Conservation (phyloP, 345 rosid species). For the Kernera saxatilis region DNA sequence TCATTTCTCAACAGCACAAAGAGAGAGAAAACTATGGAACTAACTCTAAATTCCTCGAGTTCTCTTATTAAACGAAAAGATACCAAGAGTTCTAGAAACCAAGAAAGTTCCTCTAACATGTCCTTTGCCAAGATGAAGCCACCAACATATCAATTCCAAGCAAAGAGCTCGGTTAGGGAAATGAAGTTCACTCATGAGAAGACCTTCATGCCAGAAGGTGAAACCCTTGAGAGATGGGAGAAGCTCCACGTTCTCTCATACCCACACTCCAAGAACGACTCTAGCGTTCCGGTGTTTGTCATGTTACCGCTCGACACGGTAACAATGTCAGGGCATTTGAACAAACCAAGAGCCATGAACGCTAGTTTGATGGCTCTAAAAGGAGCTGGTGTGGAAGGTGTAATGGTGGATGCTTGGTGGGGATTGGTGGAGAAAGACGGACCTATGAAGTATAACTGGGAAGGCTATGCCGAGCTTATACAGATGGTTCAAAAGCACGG, state of each 20-base stretch:
- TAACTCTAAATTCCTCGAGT: conserved; percentile 61
- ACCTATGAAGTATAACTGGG: conserved; percentile 89
- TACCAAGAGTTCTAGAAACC: conserved; percentile 43
- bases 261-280: conserved; percentile 34
- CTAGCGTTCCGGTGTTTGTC: conserved; percentile 78
- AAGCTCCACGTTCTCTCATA: conserved; percentile 46
- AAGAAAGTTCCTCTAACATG: conserved; percentile 41
- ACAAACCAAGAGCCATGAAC: conserved; percentile 81
- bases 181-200: conserved; percentile 35
- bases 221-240: conserved; percentile 35
- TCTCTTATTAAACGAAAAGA: conserved; percentile 64
- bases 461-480: conserved; percentile 86
- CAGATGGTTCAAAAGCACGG: conserved; percentile 83
- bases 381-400: conserved; percentile 92
- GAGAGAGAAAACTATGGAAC: conserved; percentile 45
- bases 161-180: conserved; percentile 39
- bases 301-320: conserved; percentile 92
- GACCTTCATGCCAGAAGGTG: conserved; percentile 29
- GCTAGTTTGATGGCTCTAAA: conserved; percentile 92
- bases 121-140: conserved; percentile 49
- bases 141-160: conserved; percentile 38
- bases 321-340: conserved; percentile 57
- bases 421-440: conserved; percentile 97
- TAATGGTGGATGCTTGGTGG: conserved; percentile 99
- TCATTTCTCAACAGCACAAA: conserved; percentile 13